Conservation (phyloP, 2,329 filamentous ascomycete genomes). For the Daldinia sp. region DNA sequence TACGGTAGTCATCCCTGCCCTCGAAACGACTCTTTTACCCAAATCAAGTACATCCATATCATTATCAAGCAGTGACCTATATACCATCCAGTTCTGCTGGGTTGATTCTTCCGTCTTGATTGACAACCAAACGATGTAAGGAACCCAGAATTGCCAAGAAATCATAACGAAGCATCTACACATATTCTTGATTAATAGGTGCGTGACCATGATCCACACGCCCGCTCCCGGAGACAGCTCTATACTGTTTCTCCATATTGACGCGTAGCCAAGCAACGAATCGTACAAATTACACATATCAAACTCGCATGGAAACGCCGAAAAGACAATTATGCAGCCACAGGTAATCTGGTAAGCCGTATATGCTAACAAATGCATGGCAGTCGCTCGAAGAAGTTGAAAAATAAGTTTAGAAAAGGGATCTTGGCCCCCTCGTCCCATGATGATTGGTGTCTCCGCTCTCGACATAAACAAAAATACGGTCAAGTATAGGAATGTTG, state of each 20-base stretch:
- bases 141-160: conserved; percentile 23
- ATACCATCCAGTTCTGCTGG: conserved; percentile 12
- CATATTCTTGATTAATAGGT: conserved; percentile 27
- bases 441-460: conserved; percentile 32
- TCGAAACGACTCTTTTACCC: conserved; percentile 28
- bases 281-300: neutral
- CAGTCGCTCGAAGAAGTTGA: conserved; percentile 39
- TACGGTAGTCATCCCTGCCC: conserved; percentile 35
- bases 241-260: neutral
- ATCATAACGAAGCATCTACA: conserved; percentile 15
- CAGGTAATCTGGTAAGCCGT: conserved; percentile 41
- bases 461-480: conserved; percentile 36
- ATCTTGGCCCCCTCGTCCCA: conserved; percentile 15
- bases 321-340: conserved; percentile 7
- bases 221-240: conserved; percentile 13
- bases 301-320: neutral
- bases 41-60: conserved; percentile 34
- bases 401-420: conserved; percentile 21
- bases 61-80: neutral
- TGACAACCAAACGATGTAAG: conserved; percentile 38
- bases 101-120: conserved; percentile 15
- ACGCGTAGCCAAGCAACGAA: neutral
- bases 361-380: conserved; percentile 40
- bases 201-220: conserved; percentile 20
- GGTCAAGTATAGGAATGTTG: conserved; percentile 35